Evolutionary conservation across 2,329 filamentous ascomycete genomes (phyloP), one percentile per base, ranked within the genome.

Genomic region (Ceratocystis smalleyi): DNA sequence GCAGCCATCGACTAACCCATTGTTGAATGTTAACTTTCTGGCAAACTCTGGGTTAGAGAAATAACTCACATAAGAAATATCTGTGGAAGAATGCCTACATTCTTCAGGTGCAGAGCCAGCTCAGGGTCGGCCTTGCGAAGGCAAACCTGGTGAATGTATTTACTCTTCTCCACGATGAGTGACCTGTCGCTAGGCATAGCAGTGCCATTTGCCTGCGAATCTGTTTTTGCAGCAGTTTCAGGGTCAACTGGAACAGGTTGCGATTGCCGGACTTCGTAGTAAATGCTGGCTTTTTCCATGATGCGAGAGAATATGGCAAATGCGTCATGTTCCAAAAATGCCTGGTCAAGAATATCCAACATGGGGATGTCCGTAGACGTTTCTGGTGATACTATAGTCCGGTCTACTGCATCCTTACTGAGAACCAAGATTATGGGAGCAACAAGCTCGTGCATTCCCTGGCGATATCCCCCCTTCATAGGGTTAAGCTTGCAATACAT

Each of bases 391-490:
- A 64, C 30, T 5, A 12, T 24, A 1, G 22, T 30, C 57, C 69
- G 68, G 2, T 73, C 71, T 2, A 71, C 69, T 5, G 91, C 87
- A 75, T 99, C 94, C 69, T 86, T 80, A 69, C 91, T 84, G 5
- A 97, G 77, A 1, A 90, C 88, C 80, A 90, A 90, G 5, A 96
- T 77, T 45, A 99, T 84, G 0, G 94, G 91, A 0, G 94, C 94
- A 15, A 97, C 79, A 54, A 99, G 78, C 75, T 99, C 94, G 72
- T 99, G 94, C 92, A 99, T 99, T 10, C 94, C 94, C 76, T 99
- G 94, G n/a, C 94, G 84, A 72, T 99, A 99, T 19, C 84, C 91
- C 17, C 90, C 90, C 63, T 90, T 81, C 69, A 87, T 84, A 1
- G 89, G 89, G 71, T 97, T 89, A 63, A 95, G 81, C 74, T 96